Conservation (phyloP, 257 asterid genomes). For the Nyctanthes arbortristis region DNA sequence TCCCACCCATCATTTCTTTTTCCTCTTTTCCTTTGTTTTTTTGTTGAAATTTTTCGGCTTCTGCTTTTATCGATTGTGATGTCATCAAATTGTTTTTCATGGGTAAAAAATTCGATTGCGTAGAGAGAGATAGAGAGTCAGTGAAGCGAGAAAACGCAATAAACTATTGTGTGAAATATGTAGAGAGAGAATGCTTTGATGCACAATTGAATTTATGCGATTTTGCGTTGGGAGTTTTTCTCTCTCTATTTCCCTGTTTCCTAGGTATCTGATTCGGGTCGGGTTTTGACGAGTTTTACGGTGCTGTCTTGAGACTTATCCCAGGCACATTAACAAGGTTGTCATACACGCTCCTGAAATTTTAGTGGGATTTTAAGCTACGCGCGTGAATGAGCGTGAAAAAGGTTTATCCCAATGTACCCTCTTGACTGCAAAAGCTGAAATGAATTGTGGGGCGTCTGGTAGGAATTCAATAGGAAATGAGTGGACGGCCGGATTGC, state of each 20-base stretch:
- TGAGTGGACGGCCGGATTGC: too few relatives aligned
- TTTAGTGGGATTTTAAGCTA: background rate
- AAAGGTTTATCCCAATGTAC: background rate
- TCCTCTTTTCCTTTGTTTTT: constrained; percentile 29
- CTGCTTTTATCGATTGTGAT: constrained; percentile 38
- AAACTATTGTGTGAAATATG: constrained; percentile 37
- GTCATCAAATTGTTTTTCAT: constrained; percentile 27
- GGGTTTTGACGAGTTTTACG: constrained; percentile 23
- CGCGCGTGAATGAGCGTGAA: background rate
- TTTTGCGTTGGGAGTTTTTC: constrained; percentile 30
- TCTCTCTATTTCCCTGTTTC: constrained; percentile 7
- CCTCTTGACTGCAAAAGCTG: background rate
- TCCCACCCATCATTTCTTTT: constrained; percentile 43
- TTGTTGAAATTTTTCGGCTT: constrained; percentile 26
- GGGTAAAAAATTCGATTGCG: background rate
- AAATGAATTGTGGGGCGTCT: background rate
- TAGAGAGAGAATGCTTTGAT: constrained; percentile 47
- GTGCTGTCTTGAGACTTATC: background rate
- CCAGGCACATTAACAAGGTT: constrained; percentile 3
- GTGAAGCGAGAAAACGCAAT: constrained; percentile 21
- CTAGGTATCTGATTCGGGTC: constrained; percentile 32
- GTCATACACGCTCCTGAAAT: constrained; percentile 6
- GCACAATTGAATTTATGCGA: constrained; percentile 42
- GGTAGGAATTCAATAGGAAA: background rate
- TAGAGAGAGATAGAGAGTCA: constrained; percentile 2